phyloP scores from a whole-genome alignment of 352 stramenopile genomes.

The Globisporangium apiculatum region DNA sequence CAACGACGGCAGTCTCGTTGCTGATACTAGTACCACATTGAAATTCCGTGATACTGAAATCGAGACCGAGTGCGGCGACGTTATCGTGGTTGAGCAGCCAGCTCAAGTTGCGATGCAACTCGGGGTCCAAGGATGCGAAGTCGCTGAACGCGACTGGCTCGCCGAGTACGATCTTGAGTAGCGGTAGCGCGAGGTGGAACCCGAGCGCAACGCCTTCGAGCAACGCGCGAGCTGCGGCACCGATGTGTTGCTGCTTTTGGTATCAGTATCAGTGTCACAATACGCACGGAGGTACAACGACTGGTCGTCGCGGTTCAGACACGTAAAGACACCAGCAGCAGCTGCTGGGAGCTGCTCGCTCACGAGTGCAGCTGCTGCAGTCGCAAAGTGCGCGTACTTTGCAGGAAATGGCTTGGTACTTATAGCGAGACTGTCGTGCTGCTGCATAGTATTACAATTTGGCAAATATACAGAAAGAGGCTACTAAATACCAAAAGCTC shows the following conservation, averaged over 20 bases:
- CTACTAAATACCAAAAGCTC: too few species aligned
- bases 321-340: constrained; percentile 17
- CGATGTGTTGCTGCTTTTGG: constrained; percentile 15
- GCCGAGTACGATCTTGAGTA: constrained; percentile 93
- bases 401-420: constrained; percentile 31
- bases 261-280: too few species aligned
- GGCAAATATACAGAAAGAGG: too few species aligned
- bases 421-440: neutral
- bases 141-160: constrained; percentile 88
- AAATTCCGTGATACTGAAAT: constrained; percentile 36
- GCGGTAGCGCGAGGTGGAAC: constrained; percentile 84
- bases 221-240: constrained; percentile 10
- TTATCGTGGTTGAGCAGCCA: constrained; percentile 11
- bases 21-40: constrained; percentile 59
- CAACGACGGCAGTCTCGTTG: constrained; percentile 29
- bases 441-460: neutral
- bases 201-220: constrained; percentile 83
- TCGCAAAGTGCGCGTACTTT: constrained; percentile 47
- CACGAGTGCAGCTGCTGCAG: constrained; percentile 28
- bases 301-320: constrained; percentile 24
- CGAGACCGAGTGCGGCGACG: constrained; percentile 13
- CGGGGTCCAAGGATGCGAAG: constrained; percentile 47
- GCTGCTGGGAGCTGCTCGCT: constrained; percentile 25
- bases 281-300: constrained; percentile 19
- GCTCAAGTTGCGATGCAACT: constrained; percentile 16